A percentile compares a stretch with the other conserved stretches of the same genome.
Conservation (phyloP, 2,329 filamentous ascomycete species). For the Amphichorda felina region DNA sequence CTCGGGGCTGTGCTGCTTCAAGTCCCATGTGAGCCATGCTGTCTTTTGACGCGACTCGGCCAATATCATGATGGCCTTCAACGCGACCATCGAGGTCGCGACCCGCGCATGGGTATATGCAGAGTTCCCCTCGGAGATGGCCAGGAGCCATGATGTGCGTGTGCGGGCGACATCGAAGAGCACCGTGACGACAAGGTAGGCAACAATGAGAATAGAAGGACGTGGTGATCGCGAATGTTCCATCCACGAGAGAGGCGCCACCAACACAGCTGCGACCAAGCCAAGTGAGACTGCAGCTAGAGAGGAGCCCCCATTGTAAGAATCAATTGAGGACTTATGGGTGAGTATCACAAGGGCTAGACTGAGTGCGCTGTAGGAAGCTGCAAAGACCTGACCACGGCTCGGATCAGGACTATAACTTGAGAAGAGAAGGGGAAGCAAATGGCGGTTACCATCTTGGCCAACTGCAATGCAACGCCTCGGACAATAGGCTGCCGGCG, state of each 20-base stretch:
- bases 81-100: conserved; percentile 19
- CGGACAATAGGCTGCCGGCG: conserved; percentile 19
- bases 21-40: conserved; percentile 21
- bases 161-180: conserved; percentile 29
- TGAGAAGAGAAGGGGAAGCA: too few species aligned
- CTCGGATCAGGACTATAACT: background rate
- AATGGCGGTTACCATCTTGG: conserved; percentile 16
- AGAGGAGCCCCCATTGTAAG: conserved; percentile 7
- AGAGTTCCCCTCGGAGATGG: conserved; percentile 4
- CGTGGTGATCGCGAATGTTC: conserved; percentile 24
- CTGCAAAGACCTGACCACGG: background rate
- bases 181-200: conserved; percentile 27
- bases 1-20: conserved; percentile 22
- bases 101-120: conserved; percentile 17
- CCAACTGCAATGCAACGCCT: conserved; percentile 18
- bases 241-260: conserved; percentile 16
- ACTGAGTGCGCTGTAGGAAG: background rate
- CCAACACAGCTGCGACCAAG: conserved; percentile 15
- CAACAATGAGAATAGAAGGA: conserved; percentile 28
- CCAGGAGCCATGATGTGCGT: conserved; percentile 28
- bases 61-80: conserved; percentile 22
- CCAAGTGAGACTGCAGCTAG: conserved; percentile 12
- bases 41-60: conserved; percentile 26
- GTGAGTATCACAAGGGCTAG: background rate
- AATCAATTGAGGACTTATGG: background rate